These are phyloP conservation scores for Candida ficus DNA, from an alignment of 805 yeast species.

Conservation along the genomic window DNA sequence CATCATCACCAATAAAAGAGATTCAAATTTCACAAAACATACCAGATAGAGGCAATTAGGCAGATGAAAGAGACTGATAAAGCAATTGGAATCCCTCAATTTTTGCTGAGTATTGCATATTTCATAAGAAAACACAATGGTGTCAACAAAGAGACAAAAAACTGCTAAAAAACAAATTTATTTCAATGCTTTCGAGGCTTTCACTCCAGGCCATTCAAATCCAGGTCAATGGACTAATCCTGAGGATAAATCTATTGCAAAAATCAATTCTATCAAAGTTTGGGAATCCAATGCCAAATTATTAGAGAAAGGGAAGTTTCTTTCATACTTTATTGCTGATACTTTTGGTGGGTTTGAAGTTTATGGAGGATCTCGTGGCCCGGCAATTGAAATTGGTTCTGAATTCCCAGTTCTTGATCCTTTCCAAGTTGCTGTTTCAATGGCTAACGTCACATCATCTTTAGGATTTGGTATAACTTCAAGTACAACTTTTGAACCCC, in stretches of 20 bases:
- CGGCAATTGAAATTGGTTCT: constrained; percentile 27
- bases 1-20: background rate
- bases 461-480: constrained; percentile 38
- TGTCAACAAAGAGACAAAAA: constrained; percentile 6
- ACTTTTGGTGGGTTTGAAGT: constrained; percentile 37
- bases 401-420: constrained; percentile 32
- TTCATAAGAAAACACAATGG: too few relatives aligned
- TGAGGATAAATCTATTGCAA: constrained; percentile 13
- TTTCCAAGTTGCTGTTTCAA: constrained; percentile 27
- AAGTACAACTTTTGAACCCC: constrained; percentile 38
- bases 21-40: background rate
- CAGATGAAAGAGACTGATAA: too few relatives aligned
- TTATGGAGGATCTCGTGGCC: constrained; percentile 32
- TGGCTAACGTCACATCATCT: constrained; percentile 38
- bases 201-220: constrained; percentile 12
- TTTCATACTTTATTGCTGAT: constrained; percentile 33
- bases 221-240: constrained; percentile 24
- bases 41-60: background rate
- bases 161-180: constrained; percentile 4
- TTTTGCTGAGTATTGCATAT: too few relatives aligned
- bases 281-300: constrained; percentile 26
- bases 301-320: constrained; percentile 34
- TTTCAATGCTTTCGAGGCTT: constrained; percentile 11
- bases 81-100: too few relatives aligned
- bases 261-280: constrained; percentile 11